Evolutionary conservation across 768 basidiomycete species (phyloP).

Genomic region (Mrakia blollopis): DNA sequence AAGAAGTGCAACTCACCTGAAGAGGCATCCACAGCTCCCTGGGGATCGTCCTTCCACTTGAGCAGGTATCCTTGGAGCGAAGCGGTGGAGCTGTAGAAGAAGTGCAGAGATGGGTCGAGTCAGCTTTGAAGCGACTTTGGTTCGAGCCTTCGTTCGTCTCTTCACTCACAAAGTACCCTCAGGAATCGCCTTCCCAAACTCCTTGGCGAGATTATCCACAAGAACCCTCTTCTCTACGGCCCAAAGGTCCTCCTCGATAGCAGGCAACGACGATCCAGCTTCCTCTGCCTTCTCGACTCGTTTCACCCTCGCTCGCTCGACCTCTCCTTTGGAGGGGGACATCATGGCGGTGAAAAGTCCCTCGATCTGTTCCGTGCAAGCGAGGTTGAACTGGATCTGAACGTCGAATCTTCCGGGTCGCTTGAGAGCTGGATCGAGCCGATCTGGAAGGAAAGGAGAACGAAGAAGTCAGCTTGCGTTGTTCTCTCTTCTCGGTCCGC

Average conservation of each 20-base stretch:
- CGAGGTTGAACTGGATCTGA: conserved; percentile 69
- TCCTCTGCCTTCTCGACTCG: conserved; percentile 33
- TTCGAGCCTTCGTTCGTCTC: conserved; percentile 42
- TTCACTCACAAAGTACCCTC: background rate
- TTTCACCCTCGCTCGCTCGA: conserved; percentile 20
- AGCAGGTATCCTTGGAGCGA: conserved; percentile 73
- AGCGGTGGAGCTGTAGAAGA: conserved; percentile 47
- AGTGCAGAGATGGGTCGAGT: conserved; percentile 41
- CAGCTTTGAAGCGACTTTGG: background rate
- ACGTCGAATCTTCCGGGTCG: conserved; percentile 77
- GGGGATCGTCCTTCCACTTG: conserved; percentile 59
- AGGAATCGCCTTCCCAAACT: background rate
- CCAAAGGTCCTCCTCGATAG: conserved; percentile 62
- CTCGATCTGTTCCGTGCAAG: conserved; percentile 62
- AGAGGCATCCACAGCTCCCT: conserved; percentile 70
- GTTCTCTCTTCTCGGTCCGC: background rate
- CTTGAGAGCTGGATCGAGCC: conserved; percentile 67
- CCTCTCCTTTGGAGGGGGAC: conserved; percentile 30
- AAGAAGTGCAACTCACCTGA: background rate
- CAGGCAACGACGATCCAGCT: conserved; percentile 47
- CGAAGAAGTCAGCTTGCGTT: conserved; percentile 52
- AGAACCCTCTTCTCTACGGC: conserved; percentile 39
- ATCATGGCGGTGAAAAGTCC: conserved; percentile 58
- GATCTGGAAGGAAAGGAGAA: conserved; percentile 46
- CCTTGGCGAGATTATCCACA: conserved; percentile 42